Percentiles rank a stretch among this genome's conserved stretches.
Evolutionary conservation across 352 stramenopile species (phyloP).

Genomic region (Peronospora farinosa): DNA sequence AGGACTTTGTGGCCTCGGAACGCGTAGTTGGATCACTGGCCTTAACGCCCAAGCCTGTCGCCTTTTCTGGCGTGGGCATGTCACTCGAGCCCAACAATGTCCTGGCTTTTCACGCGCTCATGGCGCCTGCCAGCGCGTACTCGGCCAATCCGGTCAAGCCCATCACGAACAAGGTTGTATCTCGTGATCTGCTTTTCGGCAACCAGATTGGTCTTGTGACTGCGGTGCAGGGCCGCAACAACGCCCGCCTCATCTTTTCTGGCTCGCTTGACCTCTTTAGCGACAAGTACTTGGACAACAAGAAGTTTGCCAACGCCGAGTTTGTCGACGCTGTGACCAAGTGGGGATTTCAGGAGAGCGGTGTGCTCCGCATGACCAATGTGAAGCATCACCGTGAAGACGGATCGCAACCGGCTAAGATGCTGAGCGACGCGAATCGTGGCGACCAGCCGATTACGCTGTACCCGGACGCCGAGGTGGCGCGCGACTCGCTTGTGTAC

Average conservation of each 20-base stretch:
- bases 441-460: constrained; percentile 85
- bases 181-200: constrained; percentile 61
- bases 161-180: constrained; percentile 51
- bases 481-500: constrained; percentile 89
- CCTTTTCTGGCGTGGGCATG: constrained; percentile 79
- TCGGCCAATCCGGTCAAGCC: constrained; percentile 72
- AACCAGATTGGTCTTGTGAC: constrained; percentile 78
- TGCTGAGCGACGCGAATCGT: constrained; percentile 85
- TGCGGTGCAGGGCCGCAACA: constrained; percentile 87
- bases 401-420: constrained; percentile 74
- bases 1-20: constrained; percentile 60
- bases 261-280: constrained; percentile 87
- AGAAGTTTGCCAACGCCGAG: constrained; percentile 57
- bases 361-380: constrained; percentile 84
- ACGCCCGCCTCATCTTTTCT: constrained; percentile 83
- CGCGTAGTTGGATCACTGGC: constrained; percentile 56
- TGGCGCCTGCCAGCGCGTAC: constrained; percentile 74
- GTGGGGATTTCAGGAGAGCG: constrained; percentile 86
- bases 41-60: constrained; percentile 55
- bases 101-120: constrained; percentile 72
- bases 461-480: constrained; percentile 83
- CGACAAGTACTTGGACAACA: constrained; percentile 72
- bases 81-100: constrained; percentile 79
- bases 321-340: constrained; percentile 70
- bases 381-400: constrained; percentile 82